Base-by-base conservation (phyloP, 805 yeast species). In the Myxozyma vanderwaltii region DNA sequence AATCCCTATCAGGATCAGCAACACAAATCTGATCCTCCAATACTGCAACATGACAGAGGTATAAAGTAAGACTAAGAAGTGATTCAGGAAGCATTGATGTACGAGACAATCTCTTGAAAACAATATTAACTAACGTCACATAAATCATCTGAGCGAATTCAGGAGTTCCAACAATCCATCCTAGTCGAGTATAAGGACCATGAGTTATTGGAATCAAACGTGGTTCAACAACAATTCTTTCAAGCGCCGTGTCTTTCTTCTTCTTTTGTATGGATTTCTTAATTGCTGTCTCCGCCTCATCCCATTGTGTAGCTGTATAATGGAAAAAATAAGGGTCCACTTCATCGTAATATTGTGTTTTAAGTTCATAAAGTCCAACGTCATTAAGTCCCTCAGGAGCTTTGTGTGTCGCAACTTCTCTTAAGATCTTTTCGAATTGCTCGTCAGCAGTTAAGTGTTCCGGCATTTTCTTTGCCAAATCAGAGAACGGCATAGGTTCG, bases 321-420 rank as follows among this genome's bases (percentile, higher is more conserved):
- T 90, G 91, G 59, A 88, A 79, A 69, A 86, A 92, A 68, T 83
- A 91, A 0, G 97, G 96, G 70, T 92, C 94, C 44, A 91, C 81
- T 27, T 79, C 75, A 1, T 75, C 76, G 56, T 74, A 78, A 29
- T 75, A 74, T 51, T 83, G 79, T 2, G 81, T 78, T 68, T 88
- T 90, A 60, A 94, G 77, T 27, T 83, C 76, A 72, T 88, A 92
- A 26, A 81, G 70, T 1, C 96, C 89, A 23, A 79, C 72, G 63
- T 87, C 87, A 24, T 79, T 71, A 19, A 79, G 65, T 3, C 84
- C 82, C 3, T 79, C 74, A 2, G 95, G 91, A 0, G 86, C 79
- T n/a, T 77, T 77, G 64, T 79, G 84, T 36, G 78, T 82, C 0
- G 96, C 85, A 35, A 84, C 77, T 58, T 78, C 81, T 35, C 72